These are phyloP conservation scores for Dinochytrium kinnereticum DNA, from an alignment of 371 early-diverging fungal genomes.

Conservation along the genomic window DNA sequence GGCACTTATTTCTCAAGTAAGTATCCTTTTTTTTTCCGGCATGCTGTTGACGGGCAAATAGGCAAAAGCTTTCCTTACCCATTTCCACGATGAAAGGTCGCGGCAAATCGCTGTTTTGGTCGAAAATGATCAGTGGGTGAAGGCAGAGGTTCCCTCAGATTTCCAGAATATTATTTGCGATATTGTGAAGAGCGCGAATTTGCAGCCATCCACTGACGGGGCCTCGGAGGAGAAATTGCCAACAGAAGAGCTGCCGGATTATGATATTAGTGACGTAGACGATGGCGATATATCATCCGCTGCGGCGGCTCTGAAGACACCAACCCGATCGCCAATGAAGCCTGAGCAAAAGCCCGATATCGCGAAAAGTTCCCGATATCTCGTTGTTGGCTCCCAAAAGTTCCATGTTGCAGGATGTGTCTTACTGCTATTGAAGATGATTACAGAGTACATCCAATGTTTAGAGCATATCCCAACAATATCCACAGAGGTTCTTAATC, in stretches of 20 bases:
- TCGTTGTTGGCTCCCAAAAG: conserved; percentile 64
- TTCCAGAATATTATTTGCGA: conserved; percentile 84
- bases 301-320: background rate
- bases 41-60: too few relatives aligned
- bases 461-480: conserved; percentile 75
- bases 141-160: conserved; percentile 87
- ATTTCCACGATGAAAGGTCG: conserved; percentile 89
- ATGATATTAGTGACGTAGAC: conserved; percentile 33
- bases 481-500: conserved; percentile 82
- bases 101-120: conserved; percentile 86
- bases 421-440: conserved; percentile 81
- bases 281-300: conserved; percentile 37
- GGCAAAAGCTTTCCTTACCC: conserved; percentile 84
- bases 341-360: conserved; percentile 1
- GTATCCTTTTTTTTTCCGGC: background rate
- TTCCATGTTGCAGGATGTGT: conserved; percentile 87
- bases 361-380: conserved; percentile 40
- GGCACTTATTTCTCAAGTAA: conserved; percentile 73
- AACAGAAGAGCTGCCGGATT: background rate
- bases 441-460: conserved; percentile 87
- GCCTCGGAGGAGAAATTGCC: background rate
- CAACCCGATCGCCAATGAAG: conserved; percentile 1
- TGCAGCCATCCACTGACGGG: background rate
- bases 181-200: conserved; percentile 56
- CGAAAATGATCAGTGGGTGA: conserved; percentile 95